These are phyloP conservation scores for Linnemannia schmuckeri DNA, from an alignment of 192 early-diverging fungal species.

Conservation along the genomic window DNA sequence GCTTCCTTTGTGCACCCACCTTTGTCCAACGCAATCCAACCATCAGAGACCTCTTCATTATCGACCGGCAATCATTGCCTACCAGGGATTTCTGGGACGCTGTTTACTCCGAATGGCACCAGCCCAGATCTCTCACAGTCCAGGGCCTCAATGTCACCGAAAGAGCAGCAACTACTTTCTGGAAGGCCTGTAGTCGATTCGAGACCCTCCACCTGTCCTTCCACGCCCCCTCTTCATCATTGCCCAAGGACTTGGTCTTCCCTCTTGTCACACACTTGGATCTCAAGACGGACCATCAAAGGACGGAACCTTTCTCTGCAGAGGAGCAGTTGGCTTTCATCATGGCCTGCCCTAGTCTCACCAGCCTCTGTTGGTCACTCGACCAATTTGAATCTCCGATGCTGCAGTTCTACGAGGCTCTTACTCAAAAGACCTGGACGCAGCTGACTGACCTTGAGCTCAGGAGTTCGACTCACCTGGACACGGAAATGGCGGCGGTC, in stretches of 20 bases:
- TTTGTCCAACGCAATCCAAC: not conserved
- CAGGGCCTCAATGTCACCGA: not conserved
- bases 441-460: not conserved
- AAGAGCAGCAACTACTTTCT: not conserved
- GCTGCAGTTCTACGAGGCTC: not conserved
- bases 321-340: not conserved
- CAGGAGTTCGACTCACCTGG: not conserved
- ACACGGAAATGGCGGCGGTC: not conserved
- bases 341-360: not conserved
- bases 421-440: not conserved
- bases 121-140: not conserved
- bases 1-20: not conserved
- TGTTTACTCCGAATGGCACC: not conserved
- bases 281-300: not conserved
- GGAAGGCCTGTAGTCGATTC: conserved; percentile 1
- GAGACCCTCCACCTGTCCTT: not conserved
- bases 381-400: not conserved
- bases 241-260: not conserved
- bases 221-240: not conserved
- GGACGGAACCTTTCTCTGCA: not conserved
- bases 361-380: not conserved
- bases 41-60: not conserved
- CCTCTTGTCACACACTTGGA: not conserved
- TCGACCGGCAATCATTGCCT: not conserved
- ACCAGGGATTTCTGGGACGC: not conserved